Evolutionary conservation across 2,329 filamentous ascomycete genomes (phyloP), one percentile per base, ranked within the genome.

Genomic region (Chaetomium strumarium): DNA sequence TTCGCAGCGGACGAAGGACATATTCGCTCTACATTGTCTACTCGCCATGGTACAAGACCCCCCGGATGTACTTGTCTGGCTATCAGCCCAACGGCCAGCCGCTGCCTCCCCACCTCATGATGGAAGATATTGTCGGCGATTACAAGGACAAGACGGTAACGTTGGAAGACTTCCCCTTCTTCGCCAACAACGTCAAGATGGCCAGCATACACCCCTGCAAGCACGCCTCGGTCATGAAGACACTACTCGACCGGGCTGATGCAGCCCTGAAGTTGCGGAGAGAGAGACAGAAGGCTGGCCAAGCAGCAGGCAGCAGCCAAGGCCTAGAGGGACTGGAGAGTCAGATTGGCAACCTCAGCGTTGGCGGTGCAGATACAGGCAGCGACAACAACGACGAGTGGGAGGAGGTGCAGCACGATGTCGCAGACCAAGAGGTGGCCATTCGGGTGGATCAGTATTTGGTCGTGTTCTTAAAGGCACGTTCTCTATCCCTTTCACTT

Each of bases 11-110:
- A 49, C 80, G 88, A 47, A 87, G 93, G 61, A 95, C 89, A n/a
- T 99, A 99, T 71, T 96, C 88, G 41, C 85, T 99, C 60, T 99
- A 99, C 78, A 97, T 99, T 66, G 93, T 90, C 72, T 99, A 99
- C 74, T 89, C 91, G 5, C 88, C 91, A 36, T 96, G 95, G 76
- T 99, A 97, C 73, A 88, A 90, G 62, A 97, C 93, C 4, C 93
- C 93, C 0, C 89, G 93, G 33, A 82, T 97, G 64, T 99, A 96
- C 70, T 83, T 99, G 44, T 95, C 90, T 0, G 93, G 93, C 63
- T 97, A 97, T 70, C 75, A 83, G 12, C 80, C 87, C 24, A 81
- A 83, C 53, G 88, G 88, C 29, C 86, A 90, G 29, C 64, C 68
- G 5, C 63, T 70, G 2, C 57, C 65, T 5, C 65, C 68, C 3